Evolutionary conservation across 257 asterid species (phyloP).

Genomic region (Plectranthus barbatus): DNA sequence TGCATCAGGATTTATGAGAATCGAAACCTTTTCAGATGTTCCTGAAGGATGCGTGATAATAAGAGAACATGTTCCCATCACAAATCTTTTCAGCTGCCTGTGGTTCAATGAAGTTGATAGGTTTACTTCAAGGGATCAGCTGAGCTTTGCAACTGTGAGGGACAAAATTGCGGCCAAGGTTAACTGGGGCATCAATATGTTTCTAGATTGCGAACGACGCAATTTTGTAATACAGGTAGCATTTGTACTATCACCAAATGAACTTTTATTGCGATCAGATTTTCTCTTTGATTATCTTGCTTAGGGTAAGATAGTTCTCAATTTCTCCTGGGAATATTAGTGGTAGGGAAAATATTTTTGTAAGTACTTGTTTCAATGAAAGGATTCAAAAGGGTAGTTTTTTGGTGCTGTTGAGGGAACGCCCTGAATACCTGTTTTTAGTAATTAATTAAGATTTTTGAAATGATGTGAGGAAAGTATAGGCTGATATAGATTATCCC

Average conservation of each 20-base stretch:
- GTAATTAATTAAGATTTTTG: not conserved
- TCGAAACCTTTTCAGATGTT: slow-evolving; percentile 66
- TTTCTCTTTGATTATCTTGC: too few species aligned
- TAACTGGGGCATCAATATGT: slow-evolving; percentile 73
- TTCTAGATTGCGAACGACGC: slow-evolving; percentile 91
- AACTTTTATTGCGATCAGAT: not conserved
- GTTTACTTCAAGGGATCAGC: slow-evolving; percentile 90
- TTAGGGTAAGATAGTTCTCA: not conserved
- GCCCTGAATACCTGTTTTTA: not conserved
- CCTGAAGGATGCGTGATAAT: slow-evolving; percentile 95
- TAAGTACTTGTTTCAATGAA: not conserved
- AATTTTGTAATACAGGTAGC: slow-evolving; percentile 85
- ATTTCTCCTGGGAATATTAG: not conserved
- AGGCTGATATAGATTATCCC: not conserved
- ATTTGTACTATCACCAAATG: not conserved
- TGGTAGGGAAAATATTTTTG: not conserved
- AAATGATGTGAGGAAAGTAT: not conserved
- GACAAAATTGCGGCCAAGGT: slow-evolving; percentile 63
- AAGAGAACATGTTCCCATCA: slow-evolving; percentile 79
- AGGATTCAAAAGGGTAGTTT: not conserved
- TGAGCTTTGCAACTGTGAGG: slow-evolving; percentile 95
- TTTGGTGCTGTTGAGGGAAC: not conserved
- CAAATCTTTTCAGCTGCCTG: slow-evolving; percentile 86
- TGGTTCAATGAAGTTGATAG: slow-evolving; percentile 99
- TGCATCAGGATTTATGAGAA: slow-evolving; percentile 6